Conservation (phyloP, 257 asterid genomes). For the Thymus quinquecostatus region DNA sequence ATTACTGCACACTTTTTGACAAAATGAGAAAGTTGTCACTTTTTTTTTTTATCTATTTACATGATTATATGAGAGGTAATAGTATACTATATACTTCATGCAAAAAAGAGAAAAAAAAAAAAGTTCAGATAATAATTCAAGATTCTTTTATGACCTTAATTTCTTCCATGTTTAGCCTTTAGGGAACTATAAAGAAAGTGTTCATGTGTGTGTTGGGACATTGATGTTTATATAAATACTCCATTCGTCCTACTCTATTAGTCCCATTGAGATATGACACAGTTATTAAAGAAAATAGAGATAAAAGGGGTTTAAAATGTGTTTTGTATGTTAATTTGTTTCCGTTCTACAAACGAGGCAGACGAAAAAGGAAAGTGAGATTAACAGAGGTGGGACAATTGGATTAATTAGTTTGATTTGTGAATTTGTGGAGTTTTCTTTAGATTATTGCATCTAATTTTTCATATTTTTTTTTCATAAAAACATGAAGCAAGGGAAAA, state of each 20-base stretch:
- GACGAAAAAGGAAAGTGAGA: no score
- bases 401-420: no score
- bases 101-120: not conserved
- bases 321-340: no score
- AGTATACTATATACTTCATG: not conserved
- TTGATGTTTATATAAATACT: no score
- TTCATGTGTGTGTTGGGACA: not conserved
- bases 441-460: not conserved
- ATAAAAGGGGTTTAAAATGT: no score
- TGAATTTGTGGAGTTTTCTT: not conserved
- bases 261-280: no score
- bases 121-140: slow-evolving; percentile 21
- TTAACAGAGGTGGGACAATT: no score
- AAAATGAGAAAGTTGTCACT: slow-evolving; percentile 38
- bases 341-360: no score
- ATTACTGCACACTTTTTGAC: slow-evolving; percentile 47
- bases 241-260: not conserved
- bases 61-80: slow-evolving; percentile 24
- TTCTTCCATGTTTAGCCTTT: slow-evolving; percentile 12
- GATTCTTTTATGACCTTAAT: slow-evolving; percentile 29
- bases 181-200: slow-evolving; percentile 1
- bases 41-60: slow-evolving; percentile 2
- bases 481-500: not conserved
- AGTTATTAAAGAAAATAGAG: no score
- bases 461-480: not conserved